phyloP scores from a whole-genome alignment of 306 rosid species.

The Quercus agrifolia region DNA sequence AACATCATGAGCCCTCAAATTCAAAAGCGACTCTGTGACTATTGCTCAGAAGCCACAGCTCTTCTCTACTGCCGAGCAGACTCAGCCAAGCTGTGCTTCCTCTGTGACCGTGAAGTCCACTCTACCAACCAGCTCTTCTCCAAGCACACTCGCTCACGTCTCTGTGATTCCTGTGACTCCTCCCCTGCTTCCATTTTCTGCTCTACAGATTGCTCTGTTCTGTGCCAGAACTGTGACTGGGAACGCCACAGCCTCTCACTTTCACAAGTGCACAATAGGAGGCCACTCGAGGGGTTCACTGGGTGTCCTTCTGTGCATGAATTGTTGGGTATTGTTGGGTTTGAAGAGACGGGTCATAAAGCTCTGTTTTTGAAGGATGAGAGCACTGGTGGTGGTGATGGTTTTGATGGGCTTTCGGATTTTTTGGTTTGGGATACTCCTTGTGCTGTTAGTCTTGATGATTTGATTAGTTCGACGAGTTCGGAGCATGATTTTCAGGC shows the following conservation, averaged over 20 bases:
- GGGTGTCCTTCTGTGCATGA: constrained; percentile 69
- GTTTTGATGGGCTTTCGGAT: constrained; percentile 37
- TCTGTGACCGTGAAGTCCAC: constrained; percentile 83
- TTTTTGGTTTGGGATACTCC: constrained; percentile 71
- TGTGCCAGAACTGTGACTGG: constrained; percentile 94
- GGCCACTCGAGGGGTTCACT: constrained; percentile 74
- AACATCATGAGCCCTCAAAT: constrained; percentile 15
- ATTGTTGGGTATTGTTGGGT: constrained; percentile 48
- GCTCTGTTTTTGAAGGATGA: constrained; percentile 32
- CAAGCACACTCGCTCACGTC: constrained; percentile 70
- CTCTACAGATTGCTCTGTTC: constrained; percentile 63
- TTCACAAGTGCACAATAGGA: constrained; percentile 48
- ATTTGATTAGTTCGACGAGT: constrained; percentile 54
- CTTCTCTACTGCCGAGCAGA: constrained; percentile 84
- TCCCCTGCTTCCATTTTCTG: constrained; percentile 84
- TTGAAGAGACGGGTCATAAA: constrained; percentile 54
- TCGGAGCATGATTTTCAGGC: constrained; percentile 57
- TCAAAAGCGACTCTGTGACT: constrained; percentile 46
- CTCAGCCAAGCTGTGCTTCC: constrained; percentile 81
- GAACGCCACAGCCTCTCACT: constrained; percentile 47
- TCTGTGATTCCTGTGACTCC: constrained; percentile 63
- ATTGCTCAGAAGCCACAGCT: constrained; percentile 55
- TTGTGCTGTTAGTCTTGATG: constrained; percentile 56
- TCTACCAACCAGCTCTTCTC: constrained; percentile 77
- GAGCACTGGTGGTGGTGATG: constrained; percentile 1